Evolutionary conservation across 1,284 basidiomycete genomes (phyloP).

Genomic region (Papiliotrema laurentii): DNA sequence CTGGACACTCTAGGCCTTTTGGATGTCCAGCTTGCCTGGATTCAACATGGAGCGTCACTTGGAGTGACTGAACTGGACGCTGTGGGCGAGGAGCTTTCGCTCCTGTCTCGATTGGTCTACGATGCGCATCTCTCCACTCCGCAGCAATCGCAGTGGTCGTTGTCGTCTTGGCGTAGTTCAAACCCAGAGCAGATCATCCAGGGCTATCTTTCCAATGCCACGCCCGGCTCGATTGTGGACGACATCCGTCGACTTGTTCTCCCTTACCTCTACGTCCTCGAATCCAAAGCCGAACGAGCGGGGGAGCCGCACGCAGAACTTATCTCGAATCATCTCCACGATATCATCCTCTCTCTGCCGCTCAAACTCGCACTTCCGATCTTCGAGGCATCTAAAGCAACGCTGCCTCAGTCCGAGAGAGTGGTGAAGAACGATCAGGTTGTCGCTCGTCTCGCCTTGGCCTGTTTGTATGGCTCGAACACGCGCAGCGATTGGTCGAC

Average conservation of each 20-base stretch:
- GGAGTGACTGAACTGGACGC: slow-evolving; percentile 74
- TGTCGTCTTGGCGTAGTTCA: slow-evolving; percentile 66
- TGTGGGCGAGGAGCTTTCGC: slow-evolving; percentile 80
- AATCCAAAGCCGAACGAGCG: slow-evolving; percentile 73
- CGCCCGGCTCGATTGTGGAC: slow-evolving; percentile 59
- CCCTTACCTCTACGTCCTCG: slow-evolving; percentile 85
- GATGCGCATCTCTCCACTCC: slow-evolving; percentile 53
- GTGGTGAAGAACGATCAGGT: slow-evolving; percentile 76
- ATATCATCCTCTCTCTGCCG: slow-evolving; percentile 66
- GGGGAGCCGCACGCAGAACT: slow-evolving; percentile 64
- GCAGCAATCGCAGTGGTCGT: slow-evolving; percentile 58
- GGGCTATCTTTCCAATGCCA: slow-evolving; percentile 70
- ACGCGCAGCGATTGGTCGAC: slow-evolving; percentile 66
- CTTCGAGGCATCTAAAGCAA: slow-evolving; percentile 86
- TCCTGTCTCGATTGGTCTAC: slow-evolving; percentile 78
- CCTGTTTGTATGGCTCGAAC: slow-evolving; percentile 79
- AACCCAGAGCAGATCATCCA: slow-evolving; percentile 60
- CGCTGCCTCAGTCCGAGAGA: slow-evolving; percentile 62
- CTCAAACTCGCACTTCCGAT: slow-evolving; percentile 66
- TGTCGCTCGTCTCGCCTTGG: slow-evolving; percentile 75
- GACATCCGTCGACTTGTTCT: slow-evolving; percentile 74
- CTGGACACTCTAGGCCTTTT: slow-evolving; percentile 71
- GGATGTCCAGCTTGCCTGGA: slow-evolving; percentile 68
- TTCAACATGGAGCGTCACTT: slow-evolving; percentile 79
- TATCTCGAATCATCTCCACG: slow-evolving; percentile 57